Percentiles rank a stretch among this genome's conserved stretches.
phyloP scores from a whole-genome alignment of 306 rosid species.

The Aeschynomene evenia region DNA sequence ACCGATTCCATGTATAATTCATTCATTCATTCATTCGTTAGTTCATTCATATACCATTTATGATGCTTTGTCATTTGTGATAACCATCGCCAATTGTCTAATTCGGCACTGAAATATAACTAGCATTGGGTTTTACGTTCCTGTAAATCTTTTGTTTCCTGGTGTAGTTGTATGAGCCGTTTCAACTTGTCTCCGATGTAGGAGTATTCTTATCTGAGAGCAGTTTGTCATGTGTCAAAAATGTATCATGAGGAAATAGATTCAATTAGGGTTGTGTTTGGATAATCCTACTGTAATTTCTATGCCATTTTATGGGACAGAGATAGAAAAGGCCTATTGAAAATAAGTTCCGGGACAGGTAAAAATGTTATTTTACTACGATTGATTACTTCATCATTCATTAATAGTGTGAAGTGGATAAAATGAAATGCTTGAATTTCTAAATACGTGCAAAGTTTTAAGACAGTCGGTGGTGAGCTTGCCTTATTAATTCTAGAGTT shows the following conservation, averaged over 20 bases:
- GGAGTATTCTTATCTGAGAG: not conserved
- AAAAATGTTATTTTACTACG: no score
- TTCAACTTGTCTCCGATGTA: not conserved
- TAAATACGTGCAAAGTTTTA: no score
- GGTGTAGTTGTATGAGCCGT: not conserved
- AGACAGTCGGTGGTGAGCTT: no score
- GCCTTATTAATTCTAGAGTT: no score
- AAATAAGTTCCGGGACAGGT: no score
- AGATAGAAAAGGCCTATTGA: not conserved
- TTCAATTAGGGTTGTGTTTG: no score
- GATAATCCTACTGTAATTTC: no score
- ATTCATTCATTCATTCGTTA: not conserved
- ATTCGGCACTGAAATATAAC: conserved; percentile 1
- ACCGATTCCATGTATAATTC: not conserved
- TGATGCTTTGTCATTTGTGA: not conserved
- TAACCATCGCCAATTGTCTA: not conserved
- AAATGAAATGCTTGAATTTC: not conserved
- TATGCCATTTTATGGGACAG: no score
- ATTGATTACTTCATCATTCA: no score
- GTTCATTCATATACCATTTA: conserved; percentile 11
- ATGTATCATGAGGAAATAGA: no score
- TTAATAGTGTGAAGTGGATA: not conserved
- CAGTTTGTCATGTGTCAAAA: not conserved
- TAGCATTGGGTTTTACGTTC: not conserved
- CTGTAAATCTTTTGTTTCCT: not conserved